Base-by-base conservation (phyloP, 768 basidiomycete species). In the Boletus rubropictus region DNA sequence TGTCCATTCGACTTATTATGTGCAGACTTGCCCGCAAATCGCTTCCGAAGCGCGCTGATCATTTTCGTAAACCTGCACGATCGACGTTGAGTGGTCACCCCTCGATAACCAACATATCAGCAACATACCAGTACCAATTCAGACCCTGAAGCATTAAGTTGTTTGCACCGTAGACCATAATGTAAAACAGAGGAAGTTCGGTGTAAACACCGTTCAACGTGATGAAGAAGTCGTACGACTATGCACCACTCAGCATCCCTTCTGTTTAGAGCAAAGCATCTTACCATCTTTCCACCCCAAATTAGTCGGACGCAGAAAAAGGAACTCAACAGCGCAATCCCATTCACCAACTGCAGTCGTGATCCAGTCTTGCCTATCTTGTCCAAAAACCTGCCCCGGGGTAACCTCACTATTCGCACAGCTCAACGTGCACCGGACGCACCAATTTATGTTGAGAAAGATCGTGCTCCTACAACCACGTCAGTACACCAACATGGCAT, bases 401-500 rank as follows among this genome's bases (percentile, higher is more conserved):
- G 28, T 48, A 15, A 18, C 25, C 39, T 36, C 41, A 39, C 27
- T 11, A 10, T 22, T 21, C 39, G 31, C 28, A 28, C 17, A 22
- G 17, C 28, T 6, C 2, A 36, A 22, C 28, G 7, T 8, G 34
- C 35, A 14, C 17, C 12, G 25, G 17, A 62, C 72, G 50, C 54
- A 90, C 89, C 89, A 92, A 52, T 93, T 89, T 45, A 88, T 80
- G 57, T 95, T 87, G 52, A 95, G 71, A 68, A 94, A 91, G 48
- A 91, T 78, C 0, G 91, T 94, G 69, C 83, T 86, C 69, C 81
- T 83, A 50, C 15, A 36, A 28, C 29, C 35, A 38, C 6, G 17
- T 56, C 28, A 56, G 48, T 31, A 45, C 25, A 27, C 15, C 35
- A 9, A 55, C 12, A 20, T 28, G 24, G 11, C 10, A 35, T 15